A percentile compares a stretch with the other conserved stretches of the same genome.
Evolutionary conservation across 345 rosid genomes (phyloP).

Genomic region (Zanthoxylum bungeanum): DNA sequence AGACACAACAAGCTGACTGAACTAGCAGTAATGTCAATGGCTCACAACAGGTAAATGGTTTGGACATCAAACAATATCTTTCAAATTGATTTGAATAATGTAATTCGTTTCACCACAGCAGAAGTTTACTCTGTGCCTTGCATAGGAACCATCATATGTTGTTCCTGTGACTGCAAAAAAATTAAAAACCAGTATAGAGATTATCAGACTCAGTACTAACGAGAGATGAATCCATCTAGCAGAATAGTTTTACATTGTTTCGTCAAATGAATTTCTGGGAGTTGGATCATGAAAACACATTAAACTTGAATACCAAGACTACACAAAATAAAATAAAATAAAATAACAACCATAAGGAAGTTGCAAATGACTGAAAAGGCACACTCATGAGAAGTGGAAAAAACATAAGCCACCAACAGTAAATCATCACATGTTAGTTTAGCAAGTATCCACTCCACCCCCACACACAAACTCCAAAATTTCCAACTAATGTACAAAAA

Average conservation of each 20-base stretch:
- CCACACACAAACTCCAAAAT: neutral
- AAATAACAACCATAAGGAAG: no score
- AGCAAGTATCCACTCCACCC: no score
- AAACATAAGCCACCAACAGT: no score
- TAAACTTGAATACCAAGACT: no score
- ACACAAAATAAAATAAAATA: conserved; percentile 1
- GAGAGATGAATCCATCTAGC: neutral
- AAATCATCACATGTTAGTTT: no score
- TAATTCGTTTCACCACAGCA: neutral
- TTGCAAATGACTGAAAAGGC: no score
- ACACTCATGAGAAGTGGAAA: no score
- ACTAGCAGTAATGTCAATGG: conserved; percentile 5
- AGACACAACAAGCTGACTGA: conserved; percentile 9
- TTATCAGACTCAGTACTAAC: neutral
- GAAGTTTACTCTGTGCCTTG: conserved; percentile 49
- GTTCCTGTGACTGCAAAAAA: conserved; percentile 41
- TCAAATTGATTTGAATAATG: conserved; percentile 11
- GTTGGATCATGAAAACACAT: neutral
- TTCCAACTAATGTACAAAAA: no score
- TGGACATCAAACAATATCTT: neutral
- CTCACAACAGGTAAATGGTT: conserved; percentile 2
- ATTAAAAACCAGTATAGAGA: neutral
- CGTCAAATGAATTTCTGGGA: neutral
- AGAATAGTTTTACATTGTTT: no score
- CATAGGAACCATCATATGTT: conserved; percentile 65